Percentiles rank a stretch among this genome's conserved stretches.
Evolutionary conservation across 169 alveolate genomes (phyloP).

Genomic region (Plasmodium coatneyi): DNA sequence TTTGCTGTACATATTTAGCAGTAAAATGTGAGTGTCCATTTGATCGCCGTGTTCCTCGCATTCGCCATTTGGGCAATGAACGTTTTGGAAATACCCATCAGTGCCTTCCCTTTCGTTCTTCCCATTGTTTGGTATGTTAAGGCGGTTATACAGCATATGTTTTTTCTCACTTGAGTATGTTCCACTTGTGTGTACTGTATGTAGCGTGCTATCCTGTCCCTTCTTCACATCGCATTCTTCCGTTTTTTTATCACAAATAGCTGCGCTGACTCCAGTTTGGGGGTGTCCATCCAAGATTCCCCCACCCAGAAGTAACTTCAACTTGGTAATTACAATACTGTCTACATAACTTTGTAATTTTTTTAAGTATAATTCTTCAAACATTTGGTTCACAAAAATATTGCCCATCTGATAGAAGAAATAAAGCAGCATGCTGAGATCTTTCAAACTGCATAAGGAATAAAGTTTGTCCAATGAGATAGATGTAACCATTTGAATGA

Average conservation of each 20-base stretch:
- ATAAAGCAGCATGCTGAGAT: slow-evolving; percentile 21
- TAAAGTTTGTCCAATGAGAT: slow-evolving; percentile 16
- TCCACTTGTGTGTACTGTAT: not conserved
- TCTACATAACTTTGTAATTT: slow-evolving; percentile 26
- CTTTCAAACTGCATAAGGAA: not conserved
- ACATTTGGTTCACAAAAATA: slow-evolving; percentile 21
- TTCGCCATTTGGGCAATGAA: not conserved
- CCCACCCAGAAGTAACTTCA: slow-evolving; percentile 4
- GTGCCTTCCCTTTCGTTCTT: not conserved
- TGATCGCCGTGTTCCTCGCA: not conserved
- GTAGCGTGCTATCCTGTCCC: not conserved
- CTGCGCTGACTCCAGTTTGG: not conserved
- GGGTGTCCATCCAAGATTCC: not conserved
- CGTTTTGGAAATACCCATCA: not conserved
- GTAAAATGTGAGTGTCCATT: not conserved
- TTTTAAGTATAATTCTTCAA: slow-evolving; percentile 40
- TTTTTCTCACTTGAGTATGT: not conserved
- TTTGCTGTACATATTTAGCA: slow-evolving; percentile 58
- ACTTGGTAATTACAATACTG: slow-evolving; percentile 14
- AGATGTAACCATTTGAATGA: slow-evolving; percentile 23
- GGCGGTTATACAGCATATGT: not conserved
- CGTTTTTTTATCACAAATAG: not conserved
- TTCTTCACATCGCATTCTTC: not conserved
- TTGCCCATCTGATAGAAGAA: slow-evolving; percentile 46
- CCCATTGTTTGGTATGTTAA: not conserved